A percentile compares a stretch with the other conserved stretches of the same genome.
Evolutionary conservation across 192 early-diverging fungal genomes (phyloP).

Genomic region (Irineochytrium annulatum): DNA sequence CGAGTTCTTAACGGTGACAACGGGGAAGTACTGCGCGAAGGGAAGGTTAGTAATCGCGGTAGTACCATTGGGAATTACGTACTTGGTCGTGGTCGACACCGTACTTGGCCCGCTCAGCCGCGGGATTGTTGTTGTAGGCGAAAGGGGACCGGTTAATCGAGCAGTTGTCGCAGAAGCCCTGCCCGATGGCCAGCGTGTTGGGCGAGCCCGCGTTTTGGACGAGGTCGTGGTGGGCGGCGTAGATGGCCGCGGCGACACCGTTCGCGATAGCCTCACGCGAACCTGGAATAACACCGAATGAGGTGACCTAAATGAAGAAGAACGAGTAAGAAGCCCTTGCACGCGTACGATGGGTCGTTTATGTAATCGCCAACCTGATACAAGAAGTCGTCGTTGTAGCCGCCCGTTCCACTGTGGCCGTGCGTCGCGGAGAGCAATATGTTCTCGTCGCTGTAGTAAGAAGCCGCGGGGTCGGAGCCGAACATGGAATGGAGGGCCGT

Average conservation of each 20-base stretch:
- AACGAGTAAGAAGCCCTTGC: neutral
- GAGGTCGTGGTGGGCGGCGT: conserved; percentile 30
- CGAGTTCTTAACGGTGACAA: neutral
- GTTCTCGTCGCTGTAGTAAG: conserved; percentile 37
- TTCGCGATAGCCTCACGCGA: conserved; percentile 31
- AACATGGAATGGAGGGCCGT: neutral
- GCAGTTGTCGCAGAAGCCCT: conserved; percentile 24
- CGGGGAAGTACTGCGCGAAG: conserved; percentile 2
- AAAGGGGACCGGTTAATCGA: conserved; percentile 38
- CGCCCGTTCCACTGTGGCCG: conserved; percentile 44
- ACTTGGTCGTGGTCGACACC: conserved; percentile 31
- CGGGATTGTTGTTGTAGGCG: conserved; percentile 41
- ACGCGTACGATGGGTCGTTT: neutral
- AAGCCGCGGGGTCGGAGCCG: neutral
- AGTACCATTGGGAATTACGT: neutral
- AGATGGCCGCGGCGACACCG: conserved; percentile 34
- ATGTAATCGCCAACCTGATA: conserved; percentile 1
- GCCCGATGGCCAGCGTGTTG: conserved; percentile 11
- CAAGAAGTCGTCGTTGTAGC: conserved; percentile 39
- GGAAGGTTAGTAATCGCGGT: conserved; percentile 10
- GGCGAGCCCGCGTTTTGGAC: conserved; percentile 1
- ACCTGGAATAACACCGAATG: neutral
- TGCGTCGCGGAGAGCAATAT: conserved; percentile 49
- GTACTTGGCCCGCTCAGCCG: conserved; percentile 36
- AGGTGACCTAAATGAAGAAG: conserved; percentile 7